Evolutionary conservation across 192 early-diverging fungal species (phyloP), one percentile per base, ranked within the genome.

Genomic region (Chytriomyces sp.): DNA sequence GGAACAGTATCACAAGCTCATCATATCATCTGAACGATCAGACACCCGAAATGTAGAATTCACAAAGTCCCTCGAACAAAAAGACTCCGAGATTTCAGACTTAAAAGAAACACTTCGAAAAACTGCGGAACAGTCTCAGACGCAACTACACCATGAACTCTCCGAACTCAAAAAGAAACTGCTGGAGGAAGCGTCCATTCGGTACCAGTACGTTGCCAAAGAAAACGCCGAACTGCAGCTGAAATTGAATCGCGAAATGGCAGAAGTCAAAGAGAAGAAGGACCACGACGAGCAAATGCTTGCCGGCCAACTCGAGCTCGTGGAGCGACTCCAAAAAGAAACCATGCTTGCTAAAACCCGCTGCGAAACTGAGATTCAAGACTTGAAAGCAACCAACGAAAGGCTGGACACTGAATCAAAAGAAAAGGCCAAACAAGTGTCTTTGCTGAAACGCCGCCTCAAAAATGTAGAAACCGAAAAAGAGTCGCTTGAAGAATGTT

Each of bases 291-390:
- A 67, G 20, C 46, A 65, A 26, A 75, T 72, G 2, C 64, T 81
- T 47, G 59, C 69, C 9, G 61, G 64, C n/a, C 69, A 76, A 26
- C 45, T 82, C 23, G 82, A 82, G 50, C 44, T 75, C 11, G 76
- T 81, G 11, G 80, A 77, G 69, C 35, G 75, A 10, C 45, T 82
- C n/a, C 73, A 82, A 79, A 80, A 76, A 62, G 80, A 84, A 50
- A 81, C 69, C 24, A 53, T 47, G 23, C 20, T 24, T 23, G 64
- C 67, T 6, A 77, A 77, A 43, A 68, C 44, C 5, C 49, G 72
- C 45, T 66, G 66, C 24, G 82, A 83, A 48, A 80, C 72, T 28
- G 82, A 83, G 62, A 77, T 70, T 35, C 65, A 72, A 24, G 61
- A 13, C 18, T 26, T 80, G 35, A 75, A 63, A 50, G 6, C 44